phyloP scores from a whole-genome alignment of 2,329 filamentous ascomycete genomes.

The Colletotrichum echinochloae region DNA sequence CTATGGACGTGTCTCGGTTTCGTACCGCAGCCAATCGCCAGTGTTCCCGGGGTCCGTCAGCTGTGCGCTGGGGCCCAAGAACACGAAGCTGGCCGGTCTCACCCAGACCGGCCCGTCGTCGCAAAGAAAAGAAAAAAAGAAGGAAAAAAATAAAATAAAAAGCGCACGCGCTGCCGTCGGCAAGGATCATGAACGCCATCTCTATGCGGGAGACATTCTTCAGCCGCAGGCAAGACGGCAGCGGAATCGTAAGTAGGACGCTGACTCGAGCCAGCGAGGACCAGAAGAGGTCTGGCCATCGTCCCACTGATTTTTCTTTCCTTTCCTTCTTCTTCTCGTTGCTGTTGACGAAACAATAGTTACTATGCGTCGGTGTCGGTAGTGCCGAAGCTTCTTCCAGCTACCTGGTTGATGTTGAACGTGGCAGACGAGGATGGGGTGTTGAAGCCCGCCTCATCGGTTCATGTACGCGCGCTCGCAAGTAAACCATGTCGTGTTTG shows the following conservation, averaged over 20 bases:
- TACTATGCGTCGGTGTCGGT: slow-evolving; percentile 15
- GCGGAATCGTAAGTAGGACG: not conserved
- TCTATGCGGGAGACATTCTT: not conserved
- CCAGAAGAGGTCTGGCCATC: slow-evolving; percentile 10
- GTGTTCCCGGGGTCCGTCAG: not conserved
- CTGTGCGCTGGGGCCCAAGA: not conserved
- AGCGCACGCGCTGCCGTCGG: not conserved
- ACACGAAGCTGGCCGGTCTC: not conserved
- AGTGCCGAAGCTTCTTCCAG: slow-evolving; percentile 22
- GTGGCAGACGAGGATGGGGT: slow-evolving; percentile 45
- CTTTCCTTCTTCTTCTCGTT: not conserved
- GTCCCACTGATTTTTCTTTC: slow-evolving; percentile 28
- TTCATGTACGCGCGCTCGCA: no score
- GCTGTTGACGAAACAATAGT: not conserved
- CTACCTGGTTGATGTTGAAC: slow-evolving; percentile 25
- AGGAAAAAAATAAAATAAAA: no score
- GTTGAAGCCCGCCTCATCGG: slow-evolving; percentile 56
- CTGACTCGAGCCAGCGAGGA: not conserved
- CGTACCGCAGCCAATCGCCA: not conserved
- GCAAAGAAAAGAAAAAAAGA: no score
- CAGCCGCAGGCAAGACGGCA: not conserved
- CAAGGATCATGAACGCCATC: slow-evolving; percentile 5
- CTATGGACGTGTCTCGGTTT: not conserved
- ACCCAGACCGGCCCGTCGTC: not conserved
- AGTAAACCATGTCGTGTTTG: no score